Percentiles rank a stretch among this genome's conserved stretches.
These are phyloP conservation scores for Penicillium alfredii DNA, from an alignment of 495 filamentous ascomycete genomes.

Conservation along the genomic window DNA sequence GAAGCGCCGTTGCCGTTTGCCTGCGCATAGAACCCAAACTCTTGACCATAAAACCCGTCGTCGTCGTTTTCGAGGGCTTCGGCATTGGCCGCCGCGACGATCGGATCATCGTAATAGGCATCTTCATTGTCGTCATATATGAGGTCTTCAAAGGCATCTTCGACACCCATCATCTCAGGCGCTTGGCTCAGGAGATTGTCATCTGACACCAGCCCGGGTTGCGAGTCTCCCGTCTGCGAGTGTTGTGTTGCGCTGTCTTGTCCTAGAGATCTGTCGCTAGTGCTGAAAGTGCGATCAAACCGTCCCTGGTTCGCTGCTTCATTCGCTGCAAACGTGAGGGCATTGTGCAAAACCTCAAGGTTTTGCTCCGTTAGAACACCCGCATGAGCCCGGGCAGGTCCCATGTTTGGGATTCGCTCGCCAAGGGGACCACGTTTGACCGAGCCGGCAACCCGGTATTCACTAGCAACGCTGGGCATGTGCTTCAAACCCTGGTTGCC, in stretches of 20 bases:
- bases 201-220: constrained; percentile 45
- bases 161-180: constrained; percentile 29
- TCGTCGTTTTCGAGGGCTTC: constrained; percentile 86
- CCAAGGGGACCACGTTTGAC: constrained; percentile 26
- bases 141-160: constrained; percentile 51
- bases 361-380: constrained; percentile 52
- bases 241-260: constrained; percentile 29
- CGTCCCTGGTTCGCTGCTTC: constrained; percentile 64
- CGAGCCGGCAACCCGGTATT: constrained; percentile 19
- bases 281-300: constrained; percentile 52
- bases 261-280: constrained; percentile 33
- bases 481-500: constrained; percentile 26
- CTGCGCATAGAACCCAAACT: constrained; percentile 93
- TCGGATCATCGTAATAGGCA: constrained; percentile 71
- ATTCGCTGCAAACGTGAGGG: constrained; percentile 71
- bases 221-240: constrained; percentile 37
- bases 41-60: constrained; percentile 90
- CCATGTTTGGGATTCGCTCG: constrained; percentile 27
- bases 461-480: constrained; percentile 40
- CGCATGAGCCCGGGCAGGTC: constrained; percentile 26
- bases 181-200: constrained; percentile 40
- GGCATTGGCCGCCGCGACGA: constrained; percentile 92
- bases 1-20: constrained; percentile 43
- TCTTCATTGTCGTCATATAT: constrained; percentile 54
- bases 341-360: constrained; percentile 68